Evolutionary conservation across 768 basidiomycete species (phyloP).

Genomic region (Gymnopilus junonius): DNA sequence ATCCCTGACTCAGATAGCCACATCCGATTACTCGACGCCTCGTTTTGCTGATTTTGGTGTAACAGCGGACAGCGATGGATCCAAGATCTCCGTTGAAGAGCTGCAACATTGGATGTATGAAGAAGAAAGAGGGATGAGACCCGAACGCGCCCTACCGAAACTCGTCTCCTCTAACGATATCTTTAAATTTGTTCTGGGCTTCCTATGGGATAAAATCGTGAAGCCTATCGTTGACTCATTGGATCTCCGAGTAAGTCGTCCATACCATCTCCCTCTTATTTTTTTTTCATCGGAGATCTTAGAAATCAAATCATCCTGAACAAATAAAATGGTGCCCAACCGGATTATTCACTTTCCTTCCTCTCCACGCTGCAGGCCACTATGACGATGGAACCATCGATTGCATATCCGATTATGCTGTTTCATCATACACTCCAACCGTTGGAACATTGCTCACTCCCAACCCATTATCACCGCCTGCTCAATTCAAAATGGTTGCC

Average conservation of each 20-base stretch:
- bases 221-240: slow-evolving; percentile 6
- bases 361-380: slow-evolving; percentile 43
- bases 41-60: neutral
- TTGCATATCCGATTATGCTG: slow-evolving; percentile 21
- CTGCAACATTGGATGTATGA: neutral
- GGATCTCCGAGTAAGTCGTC: neutral
- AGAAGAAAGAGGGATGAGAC: neutral
- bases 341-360: slow-evolving; percentile 37
- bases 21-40: neutral
- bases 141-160: neutral
- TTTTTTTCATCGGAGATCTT: neutral
- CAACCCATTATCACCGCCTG: neutral
- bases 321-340: slow-evolving; percentile 28
- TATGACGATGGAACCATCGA: slow-evolving; percentile 21
- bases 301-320: neutral
- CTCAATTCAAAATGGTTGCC: slow-evolving; percentile 25
- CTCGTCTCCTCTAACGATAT: neutral
- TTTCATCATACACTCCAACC: slow-evolving; percentile 28
- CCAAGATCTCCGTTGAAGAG: neutral
- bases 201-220: slow-evolving; percentile 6
- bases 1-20: neutral
- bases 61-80: neutral
- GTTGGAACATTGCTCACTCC: slow-evolving; percentile 7
- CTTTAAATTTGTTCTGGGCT: slow-evolving; percentile 1
- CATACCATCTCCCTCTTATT: no score